phyloP scores from a whole-genome alignment of 192 early-diverging fungal genomes.

The Backusella liffmaniae region DNA sequence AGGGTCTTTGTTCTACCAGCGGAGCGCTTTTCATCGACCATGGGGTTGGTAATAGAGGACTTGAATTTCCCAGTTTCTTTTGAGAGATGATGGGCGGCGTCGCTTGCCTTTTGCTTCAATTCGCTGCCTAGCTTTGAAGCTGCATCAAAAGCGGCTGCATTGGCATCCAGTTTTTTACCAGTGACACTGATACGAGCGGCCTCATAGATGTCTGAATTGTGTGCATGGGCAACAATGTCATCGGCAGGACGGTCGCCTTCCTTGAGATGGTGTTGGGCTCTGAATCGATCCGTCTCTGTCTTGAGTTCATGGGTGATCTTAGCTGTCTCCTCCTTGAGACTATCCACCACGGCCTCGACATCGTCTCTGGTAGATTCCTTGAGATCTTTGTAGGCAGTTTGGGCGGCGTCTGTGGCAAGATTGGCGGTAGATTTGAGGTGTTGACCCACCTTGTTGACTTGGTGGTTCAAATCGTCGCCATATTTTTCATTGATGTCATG shows the following conservation, averaged over 20 bases:
- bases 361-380: background rate
- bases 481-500: background rate
- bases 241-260: slow-evolving; percentile 15
- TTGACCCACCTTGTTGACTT: background rate
- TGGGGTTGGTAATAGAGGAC: background rate
- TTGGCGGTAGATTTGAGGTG: background rate
- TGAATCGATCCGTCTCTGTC: slow-evolving; percentile 9
- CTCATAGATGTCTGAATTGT: background rate
- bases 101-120: background rate
- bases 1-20: background rate
- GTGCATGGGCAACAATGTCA: background rate
- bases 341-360: background rate
- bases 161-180: background rate
- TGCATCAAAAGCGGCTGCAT: background rate
- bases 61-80: background rate
- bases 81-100: background rate
- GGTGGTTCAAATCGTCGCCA: background rate
- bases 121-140: background rate
- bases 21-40: background rate
- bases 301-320: background rate
- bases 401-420: background rate
- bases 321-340: background rate
- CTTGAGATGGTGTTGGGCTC: slow-evolving; percentile 23
- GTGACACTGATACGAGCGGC: background rate
- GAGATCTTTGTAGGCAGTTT: background rate